Percentiles rank a stretch among this genome's conserved stretches.
phyloP scores from a whole-genome alignment of 2,329 filamentous ascomycete genomes.

The Verticillium albo-atrum region DNA sequence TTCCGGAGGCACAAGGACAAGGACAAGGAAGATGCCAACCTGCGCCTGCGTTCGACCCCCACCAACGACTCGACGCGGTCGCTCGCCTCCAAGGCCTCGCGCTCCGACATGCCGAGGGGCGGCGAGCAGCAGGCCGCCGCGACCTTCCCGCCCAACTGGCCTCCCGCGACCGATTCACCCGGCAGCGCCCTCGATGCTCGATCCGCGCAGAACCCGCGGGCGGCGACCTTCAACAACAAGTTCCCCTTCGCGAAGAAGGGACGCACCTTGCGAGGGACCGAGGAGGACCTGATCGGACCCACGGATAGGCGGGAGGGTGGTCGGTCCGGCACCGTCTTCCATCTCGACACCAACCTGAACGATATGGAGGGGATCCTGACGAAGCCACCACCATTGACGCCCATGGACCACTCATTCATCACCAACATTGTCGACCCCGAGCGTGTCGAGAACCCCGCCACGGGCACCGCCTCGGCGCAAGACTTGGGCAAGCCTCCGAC shows the following conservation, averaged over 20 bases:
- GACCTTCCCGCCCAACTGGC: constrained; percentile 25
- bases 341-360: constrained; percentile 80
- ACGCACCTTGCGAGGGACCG: constrained; percentile 39
- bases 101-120: constrained; percentile 36
- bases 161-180: constrained; percentile 17
- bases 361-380: constrained; percentile 91
- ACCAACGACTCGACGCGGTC: constrained; percentile 43
- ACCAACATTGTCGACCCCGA: constrained; percentile 38
- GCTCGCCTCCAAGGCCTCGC: constrained; percentile 45
- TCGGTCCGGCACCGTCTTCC: constrained; percentile 59
- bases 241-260: constrained; percentile 58
- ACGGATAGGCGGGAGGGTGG: constrained; percentile 44
- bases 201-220: constrained; percentile 18
- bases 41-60: constrained; percentile 21
- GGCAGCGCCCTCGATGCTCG: neutral
- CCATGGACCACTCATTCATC: constrained; percentile 56
- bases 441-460: constrained; percentile 20
- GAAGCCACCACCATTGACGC: constrained; percentile 64
- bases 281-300: constrained; percentile 57
- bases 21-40: constrained; percentile 42
- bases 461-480: constrained; percentile 13
- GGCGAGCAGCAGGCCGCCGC: constrained; percentile 25
- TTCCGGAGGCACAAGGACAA: constrained; percentile 50
- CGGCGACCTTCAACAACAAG: constrained; percentile 56
- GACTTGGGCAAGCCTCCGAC: constrained; percentile 13